phyloP scores from a whole-genome alignment of 2,329 filamentous ascomycete genomes.

The Xylariaceae sp. region DNA sequence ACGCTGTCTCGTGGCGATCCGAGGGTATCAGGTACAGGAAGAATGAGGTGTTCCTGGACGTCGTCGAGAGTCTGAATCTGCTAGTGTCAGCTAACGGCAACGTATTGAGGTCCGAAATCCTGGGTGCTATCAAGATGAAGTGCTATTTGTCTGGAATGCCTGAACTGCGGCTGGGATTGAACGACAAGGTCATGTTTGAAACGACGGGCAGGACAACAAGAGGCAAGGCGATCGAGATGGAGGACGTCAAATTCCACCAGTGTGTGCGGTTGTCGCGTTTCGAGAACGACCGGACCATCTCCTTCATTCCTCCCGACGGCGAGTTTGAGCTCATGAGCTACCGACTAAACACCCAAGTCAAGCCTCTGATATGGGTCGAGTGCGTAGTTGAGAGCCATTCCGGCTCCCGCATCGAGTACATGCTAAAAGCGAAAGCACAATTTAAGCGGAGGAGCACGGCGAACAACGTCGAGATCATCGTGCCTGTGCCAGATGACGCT shows the following conservation, averaged over 20 bases:
- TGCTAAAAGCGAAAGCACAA: constrained; percentile 96
- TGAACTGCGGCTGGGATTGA: constrained; percentile 86
- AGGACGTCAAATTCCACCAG: constrained; percentile 99
- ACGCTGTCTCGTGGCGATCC: constrained; percentile 95
- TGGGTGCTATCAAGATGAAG: constrained; percentile 99
- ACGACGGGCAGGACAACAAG: constrained; percentile 89
- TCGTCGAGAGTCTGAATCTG: constrained; percentile 93
- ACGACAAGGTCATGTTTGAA: constrained; percentile 99
- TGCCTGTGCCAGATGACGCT: constrained; percentile 95
- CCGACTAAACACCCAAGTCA: constrained; percentile 96
- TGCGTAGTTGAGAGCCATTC: constrained; percentile 96
- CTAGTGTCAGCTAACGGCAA: constrained; percentile 93
- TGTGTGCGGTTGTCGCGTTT: constrained; percentile 93
- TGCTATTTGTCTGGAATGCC: constrained; percentile 99
- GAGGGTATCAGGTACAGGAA: constrained; percentile 98
- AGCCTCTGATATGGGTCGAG: constrained; percentile 98
- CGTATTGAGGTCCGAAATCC: constrained; percentile 90
- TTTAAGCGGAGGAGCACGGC: constrained; percentile 97
- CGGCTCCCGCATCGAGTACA: constrained; percentile 94
- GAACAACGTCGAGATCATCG: constrained; percentile 97
- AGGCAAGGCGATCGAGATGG: constrained; percentile 98
- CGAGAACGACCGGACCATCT: constrained; percentile 97
- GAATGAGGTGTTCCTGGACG: constrained; percentile 98
- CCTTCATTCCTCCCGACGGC: constrained; percentile 96
- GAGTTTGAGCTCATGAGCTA: constrained; percentile 99